phyloP scores from a whole-genome alignment of 1,139 yeast genomes.

The Lodderomyces oxycetoniae region DNA sequence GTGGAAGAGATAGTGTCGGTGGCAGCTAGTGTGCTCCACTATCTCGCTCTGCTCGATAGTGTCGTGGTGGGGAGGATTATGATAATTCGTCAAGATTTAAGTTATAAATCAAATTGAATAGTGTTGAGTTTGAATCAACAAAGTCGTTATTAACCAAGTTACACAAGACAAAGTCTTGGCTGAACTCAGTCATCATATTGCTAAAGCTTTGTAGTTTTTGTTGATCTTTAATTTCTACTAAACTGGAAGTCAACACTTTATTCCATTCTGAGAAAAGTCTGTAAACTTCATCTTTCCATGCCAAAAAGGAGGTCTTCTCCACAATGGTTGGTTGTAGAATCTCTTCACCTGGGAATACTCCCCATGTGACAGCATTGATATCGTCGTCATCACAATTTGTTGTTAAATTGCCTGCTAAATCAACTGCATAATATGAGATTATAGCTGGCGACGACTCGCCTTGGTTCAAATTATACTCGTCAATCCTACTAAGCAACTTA shows the following conservation, averaged over 20 bases:
- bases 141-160: constrained; percentile 92
- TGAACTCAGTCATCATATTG: constrained; percentile 45
- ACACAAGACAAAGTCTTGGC: constrained; percentile 65
- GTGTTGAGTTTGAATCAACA: constrained; percentile 43
- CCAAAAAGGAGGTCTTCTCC: constrained; percentile 81
- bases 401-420: constrained; percentile 52
- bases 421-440: constrained; percentile 78
- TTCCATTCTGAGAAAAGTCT: constrained; percentile 81
- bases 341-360: constrained; percentile 89
- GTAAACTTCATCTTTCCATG: constrained; percentile 97
- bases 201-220: constrained; percentile 24
- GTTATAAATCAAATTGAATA: constrained; percentile 39
- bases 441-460: constrained; percentile 38
- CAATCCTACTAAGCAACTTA: constrained; percentile 32
- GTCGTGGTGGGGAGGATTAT: constrained; percentile 1
- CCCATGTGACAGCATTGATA: constrained; percentile 98
- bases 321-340: constrained; percentile 89
- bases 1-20: no score
- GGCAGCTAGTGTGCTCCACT: no score
- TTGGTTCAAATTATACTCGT: constrained; percentile 32
- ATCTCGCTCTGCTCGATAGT: constrained; percentile 1
- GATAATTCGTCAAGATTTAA: constrained; percentile 19
- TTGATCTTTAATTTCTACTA: constrained; percentile 32
- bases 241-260: constrained; percentile 40
- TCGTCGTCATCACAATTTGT: constrained; percentile 70